Evolutionary conservation across 2,329 filamentous ascomycete genomes (phyloP).

Genomic region (Pleomassaria siparia): DNA sequence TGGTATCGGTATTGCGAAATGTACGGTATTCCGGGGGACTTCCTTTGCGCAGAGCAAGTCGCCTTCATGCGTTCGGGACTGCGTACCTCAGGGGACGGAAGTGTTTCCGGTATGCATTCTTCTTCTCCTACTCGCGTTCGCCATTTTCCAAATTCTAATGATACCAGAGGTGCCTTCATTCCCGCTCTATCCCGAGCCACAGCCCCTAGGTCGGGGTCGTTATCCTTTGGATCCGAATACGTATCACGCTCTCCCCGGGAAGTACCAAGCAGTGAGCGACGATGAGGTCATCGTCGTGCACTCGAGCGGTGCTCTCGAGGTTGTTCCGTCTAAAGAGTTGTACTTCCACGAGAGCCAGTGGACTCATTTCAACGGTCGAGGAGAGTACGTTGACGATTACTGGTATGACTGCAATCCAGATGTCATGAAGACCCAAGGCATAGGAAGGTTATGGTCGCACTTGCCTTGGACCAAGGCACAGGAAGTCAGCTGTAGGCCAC

Average conservation of each 20-base stretch:
- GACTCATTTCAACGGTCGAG: constrained; percentile 10
- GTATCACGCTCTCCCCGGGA: constrained; percentile 17
- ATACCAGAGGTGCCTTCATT: constrained; percentile 16
- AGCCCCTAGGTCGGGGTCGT: constrained; percentile 6
- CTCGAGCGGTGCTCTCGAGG: constrained; percentile 15
- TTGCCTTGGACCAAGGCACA: constrained; percentile 33
- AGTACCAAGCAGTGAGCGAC: constrained; percentile 13
- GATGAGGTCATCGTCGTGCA: constrained; percentile 21
- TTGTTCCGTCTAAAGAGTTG: constrained; percentile 10
- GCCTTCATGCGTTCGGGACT: constrained; percentile 21
- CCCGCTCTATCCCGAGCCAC: constrained; percentile 31
- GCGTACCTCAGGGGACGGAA: constrained; percentile 4
- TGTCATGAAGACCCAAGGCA: constrained; percentile 9
- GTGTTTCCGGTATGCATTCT: constrained; percentile 12
- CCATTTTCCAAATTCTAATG: neutral
- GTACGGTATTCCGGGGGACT: constrained; percentile 24
- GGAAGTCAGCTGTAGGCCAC: constrained; percentile 21
- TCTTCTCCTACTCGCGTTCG: neutral
- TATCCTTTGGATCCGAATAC: constrained; percentile 18
- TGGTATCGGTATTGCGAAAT: constrained; percentile 26
- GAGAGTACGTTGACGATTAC: constrained; percentile 6
- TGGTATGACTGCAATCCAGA: neutral
- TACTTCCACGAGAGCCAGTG: constrained; percentile 8
- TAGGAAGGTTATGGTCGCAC: constrained; percentile 25
- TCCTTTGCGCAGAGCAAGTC: constrained; percentile 25